Percentiles rank a stretch among this genome's conserved stretches.
phyloP scores from a whole-genome alignment of 2,329 filamentous ascomycete genomes.

The Ophiostoma populinum region DNA sequence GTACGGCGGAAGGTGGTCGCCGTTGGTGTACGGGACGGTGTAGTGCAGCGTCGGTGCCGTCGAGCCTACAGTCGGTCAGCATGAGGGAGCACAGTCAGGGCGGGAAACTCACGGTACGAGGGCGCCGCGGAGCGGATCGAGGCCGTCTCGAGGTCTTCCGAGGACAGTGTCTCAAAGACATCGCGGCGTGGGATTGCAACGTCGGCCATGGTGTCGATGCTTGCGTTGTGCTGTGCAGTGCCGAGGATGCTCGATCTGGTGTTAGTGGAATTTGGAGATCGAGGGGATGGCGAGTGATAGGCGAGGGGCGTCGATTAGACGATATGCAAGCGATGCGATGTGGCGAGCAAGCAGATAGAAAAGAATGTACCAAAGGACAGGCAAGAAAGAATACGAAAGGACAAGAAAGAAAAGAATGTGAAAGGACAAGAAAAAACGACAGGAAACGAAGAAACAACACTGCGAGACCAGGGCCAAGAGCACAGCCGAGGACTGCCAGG shows the following conservation, averaged over 20 bases:
- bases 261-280: no score
- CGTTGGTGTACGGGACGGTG: slow-evolving; percentile 23
- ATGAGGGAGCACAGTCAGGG: not conserved
- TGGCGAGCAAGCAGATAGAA: not conserved
- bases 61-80: slow-evolving; percentile 28
- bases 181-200: slow-evolving; percentile 6
- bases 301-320: not conserved
- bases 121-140: slow-evolving; percentile 52
- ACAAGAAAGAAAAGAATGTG: not conserved
- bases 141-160: slow-evolving; percentile 47
- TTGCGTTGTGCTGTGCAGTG: no score
- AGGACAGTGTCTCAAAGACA: slow-evolving; percentile 15
- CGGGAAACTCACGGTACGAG: slow-evolving; percentile 38
- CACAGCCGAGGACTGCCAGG: not conserved
- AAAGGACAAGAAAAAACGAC: not conserved
- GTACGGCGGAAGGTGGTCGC: slow-evolving; percentile 31
- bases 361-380: not conserved
- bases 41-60: slow-evolving; percentile 49
- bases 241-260: not conserved
- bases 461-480: not conserved
- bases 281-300: no score
- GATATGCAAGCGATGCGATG: not conserved
- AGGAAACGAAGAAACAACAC: not conserved
- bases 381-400: not conserved
- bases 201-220: slow-evolving; percentile 3